Evolutionary conservation across 148 eudicot species (phyloP).

Genomic region (Heliosperma pusillum): DNA sequence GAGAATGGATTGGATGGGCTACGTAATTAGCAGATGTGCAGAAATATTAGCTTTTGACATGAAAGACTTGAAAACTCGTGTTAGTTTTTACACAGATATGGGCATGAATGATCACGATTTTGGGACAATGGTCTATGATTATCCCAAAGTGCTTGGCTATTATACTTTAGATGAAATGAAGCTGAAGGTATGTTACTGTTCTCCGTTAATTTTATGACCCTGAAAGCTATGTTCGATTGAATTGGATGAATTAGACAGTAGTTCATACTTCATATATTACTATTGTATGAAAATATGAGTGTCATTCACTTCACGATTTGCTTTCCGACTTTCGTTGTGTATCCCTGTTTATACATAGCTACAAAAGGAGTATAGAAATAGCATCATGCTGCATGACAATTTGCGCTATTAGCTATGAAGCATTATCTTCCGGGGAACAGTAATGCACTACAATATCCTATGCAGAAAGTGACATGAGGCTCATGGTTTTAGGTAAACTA

Average conservation of each 20-base stretch:
- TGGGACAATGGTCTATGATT: slow-evolving; percentile 96
- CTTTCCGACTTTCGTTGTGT: not conserved
- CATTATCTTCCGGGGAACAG: not conserved
- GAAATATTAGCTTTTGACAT: slow-evolving; percentile 69
- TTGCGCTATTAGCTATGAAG: not conserved
- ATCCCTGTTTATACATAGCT: not conserved
- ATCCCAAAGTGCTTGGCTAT: slow-evolving; percentile 78
- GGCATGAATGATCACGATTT: slow-evolving; percentile 86
- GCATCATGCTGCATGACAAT: not conserved
- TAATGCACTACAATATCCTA: slow-evolving; percentile 16
- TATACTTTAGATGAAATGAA: slow-evolving; percentile 80
- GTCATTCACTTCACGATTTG: not conserved
- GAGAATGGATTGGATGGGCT: slow-evolving; percentile 88
- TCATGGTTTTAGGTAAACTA: slow-evolving; percentile 61
- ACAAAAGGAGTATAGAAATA: not conserved
- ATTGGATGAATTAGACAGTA: not conserved
- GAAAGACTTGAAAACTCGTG: slow-evolving; percentile 66
- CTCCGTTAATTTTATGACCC: not conserved
- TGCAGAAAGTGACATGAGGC: slow-evolving; percentile 21
- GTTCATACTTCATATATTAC: not conserved
- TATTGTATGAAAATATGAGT: not conserved
- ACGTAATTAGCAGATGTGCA: slow-evolving; percentile 69
- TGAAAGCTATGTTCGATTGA: not conserved
- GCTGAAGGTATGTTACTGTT: slow-evolving; percentile 51
- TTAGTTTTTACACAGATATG: slow-evolving; percentile 69